A percentile compares a stretch with the other conserved stretches of the same genome.
These are phyloP conservation scores for Peronospora belbahrii DNA, from an alignment of 352 stramenopile genomes.

Conservation along the genomic window DNA sequence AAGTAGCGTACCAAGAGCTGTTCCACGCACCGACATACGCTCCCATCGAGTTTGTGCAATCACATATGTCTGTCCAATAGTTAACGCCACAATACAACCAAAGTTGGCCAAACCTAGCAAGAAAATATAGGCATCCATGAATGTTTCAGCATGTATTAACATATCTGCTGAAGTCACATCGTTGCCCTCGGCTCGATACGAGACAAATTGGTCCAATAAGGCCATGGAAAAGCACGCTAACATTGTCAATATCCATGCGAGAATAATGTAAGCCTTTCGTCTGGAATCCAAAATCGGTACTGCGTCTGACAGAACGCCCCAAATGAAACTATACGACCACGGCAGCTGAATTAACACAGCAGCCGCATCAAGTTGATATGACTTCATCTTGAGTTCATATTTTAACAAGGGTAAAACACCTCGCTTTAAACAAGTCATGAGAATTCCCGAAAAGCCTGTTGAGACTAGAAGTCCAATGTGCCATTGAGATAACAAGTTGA, in stretches of 20 bases:
- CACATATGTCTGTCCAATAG: constrained; percentile 39
- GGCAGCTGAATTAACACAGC: constrained; percentile 32
- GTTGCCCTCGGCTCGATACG: constrained; percentile 16
- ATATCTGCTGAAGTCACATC: constrained; percentile 13
- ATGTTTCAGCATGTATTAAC: constrained; percentile 4
- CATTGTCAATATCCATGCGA: constrained; percentile 38
- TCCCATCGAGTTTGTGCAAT: constrained; percentile 34
- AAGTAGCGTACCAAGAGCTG: constrained; percentile 27
- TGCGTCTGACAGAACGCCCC: constrained; percentile 71
- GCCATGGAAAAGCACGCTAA: constrained; percentile 31
- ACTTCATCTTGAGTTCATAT: constrained; percentile 28
- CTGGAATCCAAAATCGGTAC: constrained; percentile 63
- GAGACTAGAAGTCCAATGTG: constrained; percentile 34
- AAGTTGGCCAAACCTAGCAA: constrained; percentile 36
- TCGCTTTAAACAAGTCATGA: constrained; percentile 38
- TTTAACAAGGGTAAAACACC: constrained; percentile 33
- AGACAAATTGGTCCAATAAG: constrained; percentile 26
- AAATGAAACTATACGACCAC: constrained; percentile 64
- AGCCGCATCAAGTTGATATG: constrained; percentile 31
- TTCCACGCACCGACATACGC: constrained; percentile 22
- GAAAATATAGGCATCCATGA: constrained; percentile 31
- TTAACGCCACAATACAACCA: constrained; percentile 31
- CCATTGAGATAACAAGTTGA: constrained; percentile 20
- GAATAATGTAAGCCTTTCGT: constrained; percentile 76
- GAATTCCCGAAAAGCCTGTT: constrained; percentile 28